Evolutionary conservation across 2,329 filamentous ascomycete genomes (phyloP), one percentile per base, ranked within the genome.

Genomic region (Aspergillus texensis): DNA sequence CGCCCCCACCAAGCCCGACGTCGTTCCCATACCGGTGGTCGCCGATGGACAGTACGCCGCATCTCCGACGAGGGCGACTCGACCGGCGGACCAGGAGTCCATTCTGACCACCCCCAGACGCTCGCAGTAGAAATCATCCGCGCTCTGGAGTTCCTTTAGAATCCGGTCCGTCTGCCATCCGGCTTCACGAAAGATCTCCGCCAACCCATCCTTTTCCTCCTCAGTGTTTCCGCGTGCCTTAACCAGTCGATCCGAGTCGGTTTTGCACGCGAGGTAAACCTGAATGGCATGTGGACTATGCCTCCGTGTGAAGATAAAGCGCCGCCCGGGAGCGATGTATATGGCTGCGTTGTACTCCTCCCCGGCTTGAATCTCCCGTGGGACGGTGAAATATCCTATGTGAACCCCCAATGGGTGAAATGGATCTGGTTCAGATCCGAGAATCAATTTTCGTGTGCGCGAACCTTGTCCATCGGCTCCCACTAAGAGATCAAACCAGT

Each of bases 161-260:
- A 86, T 67, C n/a, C 81, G 66, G 0, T 79, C 69, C 0, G 77
- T 70, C 62, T 82, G 70, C 84, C 83, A 86, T 1, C 82, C 83
- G 0, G 76, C 75, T 50, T 77, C 81, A 1, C 69, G 65, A 60
- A 84, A 81, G 0, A 80, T 61, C 26, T 81, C 74, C 2, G 73
- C 67, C 60, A 82, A 68, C 0, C 74, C 74, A 6, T 74, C 68
- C 66, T 84, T 83, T 64, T 84, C 74, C 43, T 76, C 75, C 30
- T 72, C 53, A 1, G 78, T 60, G 32, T 79, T 76, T 1, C 76
- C 76, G 3, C 69, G 71, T n/a, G n/a, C 50, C 30, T 53, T 34
- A 14, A 58, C 69, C 3, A 69, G 66, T 19, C 71, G 67, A 24
- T 72, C 28, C 9, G 71, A 5, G 79, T 57, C 36, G 60, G 58